Evolutionary conservation across 495 filamentous ascomycete species (phyloP), one percentile per base, ranked within the genome.

Genomic region (Penicillium atrosanguineum): DNA sequence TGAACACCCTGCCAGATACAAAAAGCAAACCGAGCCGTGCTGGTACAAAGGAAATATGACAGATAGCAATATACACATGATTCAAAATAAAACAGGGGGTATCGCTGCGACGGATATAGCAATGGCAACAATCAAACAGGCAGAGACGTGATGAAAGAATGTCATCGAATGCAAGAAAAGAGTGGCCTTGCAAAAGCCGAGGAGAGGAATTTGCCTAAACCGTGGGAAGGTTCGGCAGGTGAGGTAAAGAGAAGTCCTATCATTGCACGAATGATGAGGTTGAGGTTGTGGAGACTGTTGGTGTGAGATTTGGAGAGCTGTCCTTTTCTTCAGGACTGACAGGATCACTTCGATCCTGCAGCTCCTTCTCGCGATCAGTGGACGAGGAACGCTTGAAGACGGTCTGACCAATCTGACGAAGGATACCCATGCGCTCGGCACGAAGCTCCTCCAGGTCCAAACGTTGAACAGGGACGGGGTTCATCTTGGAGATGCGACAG

Each of bases 401-500:
- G 12, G 75, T 74, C 51, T 78, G 74, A 20, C 76, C 69, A 42
- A 79, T 76, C 37, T 77, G 69, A 21, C 72, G 70, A 37, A 82
- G 64, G n/a, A 79, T 71, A 6, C 79, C 76, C 59, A 69, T 64
- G 47, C 74, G 75, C 48, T 79, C 77, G 0, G 77, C 74, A 15
- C 73, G 68, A 37, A 79, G 74, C 48, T 81, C 78, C 44, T 80
- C 76, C 18, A 74, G 49, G 39, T 71, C 68, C 7, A 76, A 53
- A 39, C 73, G 69, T 44, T 76, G 75, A 36, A 81, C 71, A 14
- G 74, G 66, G n/a, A 84, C 56, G 15, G 75, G 74, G 3, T 79
- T 77, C 53, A 83, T 76, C 57, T 86, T 90, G 50, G 83, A 82
- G 68, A 97, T 88, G 52, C 82, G 83, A 69, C 90, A 94, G 71